Conservation (phyloP, 164 flowering plant genomes). For the Cinnamomum micranthum region DNA sequence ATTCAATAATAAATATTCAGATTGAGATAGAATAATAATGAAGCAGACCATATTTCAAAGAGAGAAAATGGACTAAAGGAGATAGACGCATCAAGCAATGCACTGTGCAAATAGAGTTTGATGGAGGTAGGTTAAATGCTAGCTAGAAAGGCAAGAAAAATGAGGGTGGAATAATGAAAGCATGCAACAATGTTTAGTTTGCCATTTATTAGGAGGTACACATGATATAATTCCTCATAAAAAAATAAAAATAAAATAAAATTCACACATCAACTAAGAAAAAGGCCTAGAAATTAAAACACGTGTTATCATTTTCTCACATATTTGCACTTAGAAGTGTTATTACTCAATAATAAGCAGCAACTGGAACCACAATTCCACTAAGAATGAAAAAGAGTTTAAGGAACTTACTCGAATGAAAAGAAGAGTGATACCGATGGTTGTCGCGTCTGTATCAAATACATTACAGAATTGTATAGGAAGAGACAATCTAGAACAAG, state of each 20-base stretch:
- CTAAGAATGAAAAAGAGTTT: background rate
- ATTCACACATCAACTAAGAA: background rate
- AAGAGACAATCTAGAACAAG: slow-evolving; percentile 68
- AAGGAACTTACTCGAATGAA: slow-evolving; percentile 83
- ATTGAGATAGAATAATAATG: no score
- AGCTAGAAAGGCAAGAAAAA: background rate
- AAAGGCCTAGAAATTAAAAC: background rate
- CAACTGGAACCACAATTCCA: no score
- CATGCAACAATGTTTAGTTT: no score
- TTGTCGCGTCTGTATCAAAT: slow-evolving; percentile 59
- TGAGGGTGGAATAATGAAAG: no score
- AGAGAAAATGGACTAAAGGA: background rate
- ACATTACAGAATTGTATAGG: slow-evolving; percentile 56
- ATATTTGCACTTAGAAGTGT: background rate
- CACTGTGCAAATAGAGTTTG: background rate
- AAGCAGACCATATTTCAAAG: background rate
- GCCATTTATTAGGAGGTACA: no score
- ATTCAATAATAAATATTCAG: no score
- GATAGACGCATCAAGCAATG: background rate
- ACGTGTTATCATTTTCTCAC: no score
- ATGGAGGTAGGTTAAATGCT: background rate
- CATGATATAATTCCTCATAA: no score
- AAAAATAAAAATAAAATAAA: no score
- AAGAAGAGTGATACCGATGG: slow-evolving; percentile 95
- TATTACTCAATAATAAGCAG: background rate